phyloP scores from a whole-genome alignment of 2,329 filamentous ascomycete genomes.

The Aspergillus aculeatus region DNA sequence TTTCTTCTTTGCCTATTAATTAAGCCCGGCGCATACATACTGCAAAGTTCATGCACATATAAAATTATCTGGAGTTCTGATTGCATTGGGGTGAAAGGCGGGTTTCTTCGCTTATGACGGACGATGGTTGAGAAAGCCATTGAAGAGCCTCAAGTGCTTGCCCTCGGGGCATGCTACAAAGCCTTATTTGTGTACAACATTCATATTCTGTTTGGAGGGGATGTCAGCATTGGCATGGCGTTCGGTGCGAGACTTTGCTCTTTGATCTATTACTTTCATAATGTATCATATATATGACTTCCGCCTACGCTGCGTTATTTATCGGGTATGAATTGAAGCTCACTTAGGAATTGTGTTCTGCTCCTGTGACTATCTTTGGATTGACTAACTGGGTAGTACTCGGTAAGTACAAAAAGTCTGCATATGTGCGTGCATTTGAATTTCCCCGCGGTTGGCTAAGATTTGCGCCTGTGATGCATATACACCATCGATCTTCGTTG shows the following conservation, averaged over 20 bases:
- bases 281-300: background rate
- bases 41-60: conserved; percentile 1
- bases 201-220: background rate
- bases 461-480: background rate
- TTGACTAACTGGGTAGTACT: no score
- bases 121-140: background rate
- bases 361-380: background rate
- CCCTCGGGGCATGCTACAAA: background rate
- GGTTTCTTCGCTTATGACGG: background rate
- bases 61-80: background rate
- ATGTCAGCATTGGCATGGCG: conserved; percentile 17
- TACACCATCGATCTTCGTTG: background rate
- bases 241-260: conserved; percentile 13
- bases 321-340: background rate
- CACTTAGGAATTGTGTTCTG: background rate
- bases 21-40: background rate
- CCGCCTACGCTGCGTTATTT: no score
- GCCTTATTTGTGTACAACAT: conserved; percentile 13
- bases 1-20: background rate
- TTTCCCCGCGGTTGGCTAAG: background rate
- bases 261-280: background rate
- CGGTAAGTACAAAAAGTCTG: no score
- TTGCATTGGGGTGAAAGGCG: background rate
- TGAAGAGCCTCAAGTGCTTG: background rate
- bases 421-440: no score